Evolutionary conservation across 306 rosid species (phyloP).

Genomic region (Comarum palustre): DNA sequence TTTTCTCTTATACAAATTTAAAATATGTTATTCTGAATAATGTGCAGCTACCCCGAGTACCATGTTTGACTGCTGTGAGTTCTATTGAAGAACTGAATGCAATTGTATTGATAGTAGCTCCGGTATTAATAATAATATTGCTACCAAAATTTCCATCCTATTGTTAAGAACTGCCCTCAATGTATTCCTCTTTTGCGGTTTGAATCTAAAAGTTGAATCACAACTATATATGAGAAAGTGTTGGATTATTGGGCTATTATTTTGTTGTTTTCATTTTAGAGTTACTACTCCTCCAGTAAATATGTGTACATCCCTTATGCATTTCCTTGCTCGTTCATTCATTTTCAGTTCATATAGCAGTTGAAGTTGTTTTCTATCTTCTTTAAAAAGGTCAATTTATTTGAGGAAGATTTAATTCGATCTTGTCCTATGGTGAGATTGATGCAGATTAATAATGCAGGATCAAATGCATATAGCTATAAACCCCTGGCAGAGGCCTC

Average conservation of each 20-base stretch:
- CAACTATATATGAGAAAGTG: background rate
- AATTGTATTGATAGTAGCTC: background rate
- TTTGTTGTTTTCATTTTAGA: background rate
- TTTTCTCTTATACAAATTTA: background rate
- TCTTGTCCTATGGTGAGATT: constrained; percentile 38
- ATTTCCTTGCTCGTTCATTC: background rate
- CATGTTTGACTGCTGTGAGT: background rate
- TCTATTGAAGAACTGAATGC: background rate
- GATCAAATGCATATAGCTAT: constrained; percentile 89
- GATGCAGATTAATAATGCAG: constrained; percentile 94
- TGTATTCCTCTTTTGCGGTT: background rate
- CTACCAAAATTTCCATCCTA: background rate
- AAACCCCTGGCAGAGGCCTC: constrained; percentile 91
- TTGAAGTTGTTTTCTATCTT: background rate
- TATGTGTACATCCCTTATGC: no score
- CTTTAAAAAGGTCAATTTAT: background rate
- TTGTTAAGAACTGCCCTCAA: background rate
- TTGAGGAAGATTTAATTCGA: constrained; percentile 26
- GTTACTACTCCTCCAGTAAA: background rate
- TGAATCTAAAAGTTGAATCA: background rate
- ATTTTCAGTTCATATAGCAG: background rate
- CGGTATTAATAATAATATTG: background rate
- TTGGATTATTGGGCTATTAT: background rate
- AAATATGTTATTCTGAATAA: no score
- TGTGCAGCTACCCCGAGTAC: background rate